phyloP scores from a whole-genome alignment of 768 basidiomycete species.

The Leccinum subgranulosum region DNA sequence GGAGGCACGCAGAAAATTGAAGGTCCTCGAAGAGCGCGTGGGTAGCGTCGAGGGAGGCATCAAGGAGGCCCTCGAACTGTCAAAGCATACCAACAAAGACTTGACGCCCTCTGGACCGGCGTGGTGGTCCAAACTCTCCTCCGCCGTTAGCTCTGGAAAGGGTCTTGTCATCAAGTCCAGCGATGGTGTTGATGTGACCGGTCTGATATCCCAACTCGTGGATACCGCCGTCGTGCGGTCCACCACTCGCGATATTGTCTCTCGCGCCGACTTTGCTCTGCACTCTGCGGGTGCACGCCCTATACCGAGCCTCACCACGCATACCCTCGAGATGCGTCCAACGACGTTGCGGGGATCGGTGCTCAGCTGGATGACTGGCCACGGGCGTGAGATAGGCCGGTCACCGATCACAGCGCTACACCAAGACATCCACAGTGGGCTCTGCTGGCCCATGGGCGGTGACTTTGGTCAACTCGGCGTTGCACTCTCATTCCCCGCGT shows the following conservation, averaged over 20 bases:
- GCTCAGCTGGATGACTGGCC: constrained; percentile 57
- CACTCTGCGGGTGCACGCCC: constrained; percentile 78
- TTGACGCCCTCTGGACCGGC: constrained; percentile 40
- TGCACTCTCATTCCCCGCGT: constrained; percentile 58
- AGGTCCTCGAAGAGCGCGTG: constrained; percentile 59
- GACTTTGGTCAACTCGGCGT: constrained; percentile 80
- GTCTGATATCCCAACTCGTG: constrained; percentile 72
- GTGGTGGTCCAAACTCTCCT: constrained; percentile 71
- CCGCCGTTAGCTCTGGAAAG: constrained; percentile 41
- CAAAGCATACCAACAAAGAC: constrained; percentile 45
- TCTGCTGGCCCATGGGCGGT: constrained; percentile 93
- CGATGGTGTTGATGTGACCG: constrained; percentile 72
- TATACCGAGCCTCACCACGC: constrained; percentile 79
- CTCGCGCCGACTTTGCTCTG: constrained; percentile 80
- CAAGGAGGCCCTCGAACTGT: constrained; percentile 68
- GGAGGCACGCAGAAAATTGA: constrained; percentile 53
- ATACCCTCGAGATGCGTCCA: constrained; percentile 69
- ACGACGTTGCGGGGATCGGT: constrained; percentile 46
- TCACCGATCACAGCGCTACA: constrained; percentile 87
- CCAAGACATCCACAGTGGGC: constrained; percentile 75
- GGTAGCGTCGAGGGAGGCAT: constrained; percentile 59
- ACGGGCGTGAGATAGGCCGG: constrained; percentile 63
- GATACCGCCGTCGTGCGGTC: constrained; percentile 66
- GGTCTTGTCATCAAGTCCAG: constrained; percentile 64
- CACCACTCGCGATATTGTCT: constrained; percentile 73